Conservation (phyloP, 2,329 filamentous ascomycete genomes). For the Aspergillus carbonarius region DNA sequence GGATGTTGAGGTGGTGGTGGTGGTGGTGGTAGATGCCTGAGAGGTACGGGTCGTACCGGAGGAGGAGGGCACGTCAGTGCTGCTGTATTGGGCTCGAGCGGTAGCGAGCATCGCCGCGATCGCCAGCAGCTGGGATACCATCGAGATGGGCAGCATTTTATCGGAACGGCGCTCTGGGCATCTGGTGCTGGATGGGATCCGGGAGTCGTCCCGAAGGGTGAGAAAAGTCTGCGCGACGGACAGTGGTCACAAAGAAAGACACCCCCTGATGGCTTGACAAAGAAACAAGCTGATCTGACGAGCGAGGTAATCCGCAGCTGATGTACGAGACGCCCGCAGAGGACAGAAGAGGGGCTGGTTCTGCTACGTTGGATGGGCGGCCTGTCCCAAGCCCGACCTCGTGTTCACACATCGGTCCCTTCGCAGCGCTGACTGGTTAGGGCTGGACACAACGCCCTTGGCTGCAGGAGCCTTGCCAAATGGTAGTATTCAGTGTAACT, state of each 20-base stretch:
- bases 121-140: neutral
- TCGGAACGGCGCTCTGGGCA: neutral
- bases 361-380: neutral
- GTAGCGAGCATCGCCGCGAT: neutral
- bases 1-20: conserved; percentile 7
- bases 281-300: neutral
- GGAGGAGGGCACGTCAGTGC: neutral
- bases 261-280: neutral
- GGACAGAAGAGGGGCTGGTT: too few species aligned
- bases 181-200: neutral
- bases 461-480: neutral
- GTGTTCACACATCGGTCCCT: neutral
- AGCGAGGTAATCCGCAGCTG: neutral
- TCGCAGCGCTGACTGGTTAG: conserved; percentile 3
- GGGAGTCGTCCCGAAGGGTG: neutral
- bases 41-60: neutral
- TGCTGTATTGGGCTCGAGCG: neutral
- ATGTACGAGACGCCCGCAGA: too few species aligned
- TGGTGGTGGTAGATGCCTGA: neutral
- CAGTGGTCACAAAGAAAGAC: neutral
- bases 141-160: neutral
- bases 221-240: neutral
- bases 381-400: neutral
- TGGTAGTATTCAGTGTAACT: neutral
- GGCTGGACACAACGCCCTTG: neutral